Percentiles rank a stretch among this genome's conserved stretches.
Conservation (phyloP, 2,329 filamentous ascomycete genomes). For the Calonectria leucothoes region DNA sequence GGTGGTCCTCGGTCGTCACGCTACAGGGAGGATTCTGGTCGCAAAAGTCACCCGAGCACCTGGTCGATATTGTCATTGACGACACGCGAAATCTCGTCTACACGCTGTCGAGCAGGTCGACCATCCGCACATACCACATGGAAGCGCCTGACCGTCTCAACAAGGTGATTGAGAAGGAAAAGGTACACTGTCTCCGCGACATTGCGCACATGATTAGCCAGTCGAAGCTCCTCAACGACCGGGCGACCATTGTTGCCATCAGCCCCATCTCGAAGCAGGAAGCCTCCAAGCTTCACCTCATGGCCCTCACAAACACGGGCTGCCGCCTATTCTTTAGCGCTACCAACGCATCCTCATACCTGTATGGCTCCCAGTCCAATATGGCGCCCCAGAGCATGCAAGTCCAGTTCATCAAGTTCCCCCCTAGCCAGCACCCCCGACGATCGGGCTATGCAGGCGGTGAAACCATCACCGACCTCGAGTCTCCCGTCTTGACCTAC, state of each 20-base stretch:
- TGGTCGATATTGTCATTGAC: conserved; percentile 86
- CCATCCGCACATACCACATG: conserved; percentile 92
- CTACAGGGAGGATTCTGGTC: conserved; percentile 63
- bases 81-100: conserved; percentile 91
- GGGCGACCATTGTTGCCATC: conserved; percentile 83
- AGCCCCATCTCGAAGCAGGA: conserved; percentile 85
- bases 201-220: conserved; percentile 88
- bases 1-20: conserved; percentile 73
- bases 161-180: conserved; percentile 75
- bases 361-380: conserved; percentile 69
- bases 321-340: conserved; percentile 94
- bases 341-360: conserved; percentile 79
- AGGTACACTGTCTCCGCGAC: conserved; percentile 71
- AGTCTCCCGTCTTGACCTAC: conserved; percentile 60
- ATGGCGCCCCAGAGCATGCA: conserved; percentile 92
- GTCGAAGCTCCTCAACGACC: conserved; percentile 76
- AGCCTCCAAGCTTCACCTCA: conserved; percentile 85
- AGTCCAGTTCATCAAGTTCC: conserved; percentile 96
- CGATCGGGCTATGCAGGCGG: conserved; percentile 46
- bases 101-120: conserved; percentile 87
- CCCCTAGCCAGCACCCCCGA: conserved; percentile 64
- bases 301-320: conserved; percentile 91
- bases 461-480: conserved; percentile 58
- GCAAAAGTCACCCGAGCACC: conserved; percentile 67
- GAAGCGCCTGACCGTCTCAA: conserved; percentile 71